These are phyloP conservation scores for Trifolium dubium DNA, from an alignment of 306 rosid genomes.

Conservation along the genomic window DNA sequence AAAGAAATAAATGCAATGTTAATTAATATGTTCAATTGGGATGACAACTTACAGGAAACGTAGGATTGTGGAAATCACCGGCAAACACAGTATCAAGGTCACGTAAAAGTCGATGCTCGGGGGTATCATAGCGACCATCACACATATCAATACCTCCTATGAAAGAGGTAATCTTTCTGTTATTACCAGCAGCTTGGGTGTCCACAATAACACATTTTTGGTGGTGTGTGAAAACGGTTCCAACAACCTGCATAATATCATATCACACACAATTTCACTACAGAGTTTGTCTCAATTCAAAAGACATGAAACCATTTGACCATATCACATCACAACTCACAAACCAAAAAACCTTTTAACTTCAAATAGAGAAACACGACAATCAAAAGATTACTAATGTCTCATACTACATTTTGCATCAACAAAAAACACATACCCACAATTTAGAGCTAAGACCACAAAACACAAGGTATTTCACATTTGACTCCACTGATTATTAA, in stretches of 20 bases:
- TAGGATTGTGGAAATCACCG: slow-evolving; percentile 85
- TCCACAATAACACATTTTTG: slow-evolving; percentile 93
- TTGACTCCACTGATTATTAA: slow-evolving; percentile 43
- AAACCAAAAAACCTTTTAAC: slow-evolving; percentile 24
- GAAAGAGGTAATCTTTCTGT: slow-evolving; percentile 84
- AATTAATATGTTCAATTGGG: slow-evolving; percentile 10
- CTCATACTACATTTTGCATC: slow-evolving; percentile 34
- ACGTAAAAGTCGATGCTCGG: slow-evolving; percentile 83
- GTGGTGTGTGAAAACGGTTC: slow-evolving; percentile 90
- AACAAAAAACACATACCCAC: slow-evolving; percentile 43
- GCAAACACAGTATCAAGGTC: slow-evolving; percentile 64
- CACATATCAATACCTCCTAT: slow-evolving; percentile 94
- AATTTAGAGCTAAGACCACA: slow-evolving; percentile 43
- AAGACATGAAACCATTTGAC: slow-evolving; percentile 5
- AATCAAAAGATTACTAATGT: slow-evolving; percentile 10
- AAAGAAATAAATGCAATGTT: slow-evolving; percentile 11
- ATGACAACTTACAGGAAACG: slow-evolving; percentile 72
- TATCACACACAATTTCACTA: slow-evolving; percentile 38
- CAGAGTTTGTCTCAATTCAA: slow-evolving; percentile 34
- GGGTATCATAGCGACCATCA: slow-evolving; percentile 98
- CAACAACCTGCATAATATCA: slow-evolving; percentile 72
- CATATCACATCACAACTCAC: neutral
- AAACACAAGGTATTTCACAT: slow-evolving; percentile 47
- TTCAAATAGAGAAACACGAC: slow-evolving; percentile 13
- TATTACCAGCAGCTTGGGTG: slow-evolving; percentile 78